Evolutionary conservation across 805 yeast species (phyloP).

Genomic region (Wickerhamomyces pijperi): DNA sequence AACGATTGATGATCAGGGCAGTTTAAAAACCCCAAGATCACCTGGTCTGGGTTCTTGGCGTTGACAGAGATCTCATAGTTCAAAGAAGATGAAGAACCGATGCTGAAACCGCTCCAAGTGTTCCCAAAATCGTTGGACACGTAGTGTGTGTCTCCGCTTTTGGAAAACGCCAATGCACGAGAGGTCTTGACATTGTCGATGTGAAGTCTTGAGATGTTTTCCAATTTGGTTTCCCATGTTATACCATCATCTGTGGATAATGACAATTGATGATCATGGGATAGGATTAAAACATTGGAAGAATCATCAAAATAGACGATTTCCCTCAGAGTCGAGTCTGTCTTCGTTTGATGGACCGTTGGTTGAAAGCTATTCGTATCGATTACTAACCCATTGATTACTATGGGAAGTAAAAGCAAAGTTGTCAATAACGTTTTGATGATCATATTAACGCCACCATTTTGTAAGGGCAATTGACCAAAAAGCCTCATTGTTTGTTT

Average conservation of each 20-base stretch:
- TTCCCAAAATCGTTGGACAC: constrained; percentile 30
- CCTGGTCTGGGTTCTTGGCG: constrained; percentile 24
- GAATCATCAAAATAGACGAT: constrained; percentile 23
- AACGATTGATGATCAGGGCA: too few relatives aligned
- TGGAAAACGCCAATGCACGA: constrained; percentile 29
- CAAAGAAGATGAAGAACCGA: constrained; percentile 15
- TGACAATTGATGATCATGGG: constrained; percentile 22
- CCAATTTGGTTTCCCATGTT: constrained; percentile 28
- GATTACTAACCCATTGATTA: too few relatives aligned
- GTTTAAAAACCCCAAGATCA: constrained; percentile 24
- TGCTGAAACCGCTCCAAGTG: constrained; percentile 26
- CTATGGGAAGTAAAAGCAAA: too few relatives aligned
- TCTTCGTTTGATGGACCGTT: constrained; percentile 7
- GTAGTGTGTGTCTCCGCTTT: constrained; percentile 21
- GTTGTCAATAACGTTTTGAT: too few relatives aligned
- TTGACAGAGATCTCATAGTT: constrained; percentile 25
- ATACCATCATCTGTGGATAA: constrained; percentile 37
- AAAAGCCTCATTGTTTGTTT: too few relatives aligned
- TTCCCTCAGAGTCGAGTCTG: constrained; percentile 7
- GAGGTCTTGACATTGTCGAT: constrained; percentile 25
- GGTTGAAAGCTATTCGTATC: too few relatives aligned
- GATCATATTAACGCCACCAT: too few relatives aligned
- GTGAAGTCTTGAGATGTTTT: constrained; percentile 17
- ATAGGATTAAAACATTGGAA: constrained; percentile 13
- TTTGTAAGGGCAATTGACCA: too few relatives aligned